These are phyloP conservation scores for Elasticomyces elasticus DNA, from an alignment of 495 filamentous ascomycete genomes.

Conservation along the genomic window DNA sequence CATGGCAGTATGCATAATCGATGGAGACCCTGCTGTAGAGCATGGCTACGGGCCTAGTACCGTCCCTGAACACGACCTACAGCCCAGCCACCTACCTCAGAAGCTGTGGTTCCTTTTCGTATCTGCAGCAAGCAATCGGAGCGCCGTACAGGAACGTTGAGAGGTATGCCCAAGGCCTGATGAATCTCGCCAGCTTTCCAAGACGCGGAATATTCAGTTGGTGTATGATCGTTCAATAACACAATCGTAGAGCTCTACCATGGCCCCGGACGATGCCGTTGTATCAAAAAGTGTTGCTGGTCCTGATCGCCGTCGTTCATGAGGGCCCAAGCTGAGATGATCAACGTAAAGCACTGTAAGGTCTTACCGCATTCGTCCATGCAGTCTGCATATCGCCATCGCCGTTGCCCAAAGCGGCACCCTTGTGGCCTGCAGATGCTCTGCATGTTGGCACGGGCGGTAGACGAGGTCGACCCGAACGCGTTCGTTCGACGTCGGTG, in stretches of 20 bases:
- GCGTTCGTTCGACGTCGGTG: not conserved
- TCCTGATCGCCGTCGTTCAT: not conserved
- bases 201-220: no score
- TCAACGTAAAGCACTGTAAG: not conserved
- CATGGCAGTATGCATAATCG: not conserved
- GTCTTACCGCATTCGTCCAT: not conserved
- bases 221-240: no score
- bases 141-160: no score
- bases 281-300: not conserved
- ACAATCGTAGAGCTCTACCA: not conserved
- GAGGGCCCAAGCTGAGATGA: not conserved
- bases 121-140: no score
- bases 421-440: not conserved
- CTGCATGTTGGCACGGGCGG: not conserved
- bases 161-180: no score
- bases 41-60: no score
- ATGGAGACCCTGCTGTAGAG: no score
- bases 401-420: not conserved
- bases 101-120: no score
- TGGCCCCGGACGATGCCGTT: not conserved
- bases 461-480: not conserved
- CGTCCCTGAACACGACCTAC: no score
- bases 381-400: not conserved
- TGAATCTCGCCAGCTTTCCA: no score
- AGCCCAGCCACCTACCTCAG: no score